Conservation (phyloP, 257 asterid species). For the Scutellaria minor region DNA sequence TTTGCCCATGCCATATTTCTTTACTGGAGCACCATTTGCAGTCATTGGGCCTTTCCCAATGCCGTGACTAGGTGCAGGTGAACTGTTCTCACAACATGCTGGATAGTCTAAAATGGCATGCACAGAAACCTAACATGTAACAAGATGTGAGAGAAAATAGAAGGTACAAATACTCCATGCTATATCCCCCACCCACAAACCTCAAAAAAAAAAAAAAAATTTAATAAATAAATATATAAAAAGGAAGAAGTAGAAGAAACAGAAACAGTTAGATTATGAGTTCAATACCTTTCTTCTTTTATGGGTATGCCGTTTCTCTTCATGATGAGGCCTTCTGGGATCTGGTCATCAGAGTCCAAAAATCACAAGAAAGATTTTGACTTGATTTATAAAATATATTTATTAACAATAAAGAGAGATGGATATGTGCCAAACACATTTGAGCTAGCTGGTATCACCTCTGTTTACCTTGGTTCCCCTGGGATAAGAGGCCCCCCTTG, state of each 20-base stretch:
- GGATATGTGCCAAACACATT: neutral
- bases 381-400: neutral
- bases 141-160: constrained; percentile 15
- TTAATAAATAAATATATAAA: too few relatives aligned
- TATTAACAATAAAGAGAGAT: constrained; percentile 17
- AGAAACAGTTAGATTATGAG: constrained; percentile 8
- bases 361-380: constrained; percentile 34
- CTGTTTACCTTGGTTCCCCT: too few relatives aligned
- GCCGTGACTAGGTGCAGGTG: constrained; percentile 54
- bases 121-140: constrained; percentile 53
- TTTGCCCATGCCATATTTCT: constrained; percentile 65
- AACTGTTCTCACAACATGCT: constrained; percentile 47
- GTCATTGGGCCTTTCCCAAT: constrained; percentile 79
- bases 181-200: neutral
- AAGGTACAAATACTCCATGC: constrained; percentile 24
- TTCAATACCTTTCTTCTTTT: constrained; percentile 78
- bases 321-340: constrained; percentile 52
- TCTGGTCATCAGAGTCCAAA: constrained; percentile 50
- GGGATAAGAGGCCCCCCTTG: too few relatives aligned
- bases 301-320: constrained; percentile 47
- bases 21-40: constrained; percentile 41
- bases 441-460: too few relatives aligned
- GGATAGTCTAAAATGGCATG: constrained; percentile 48
- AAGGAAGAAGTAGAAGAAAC: neutral
- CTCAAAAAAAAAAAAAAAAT: neutral